Evolutionary conservation across 768 basidiomycete species (phyloP).

Genomic region (Lactarius tabidus): DNA sequence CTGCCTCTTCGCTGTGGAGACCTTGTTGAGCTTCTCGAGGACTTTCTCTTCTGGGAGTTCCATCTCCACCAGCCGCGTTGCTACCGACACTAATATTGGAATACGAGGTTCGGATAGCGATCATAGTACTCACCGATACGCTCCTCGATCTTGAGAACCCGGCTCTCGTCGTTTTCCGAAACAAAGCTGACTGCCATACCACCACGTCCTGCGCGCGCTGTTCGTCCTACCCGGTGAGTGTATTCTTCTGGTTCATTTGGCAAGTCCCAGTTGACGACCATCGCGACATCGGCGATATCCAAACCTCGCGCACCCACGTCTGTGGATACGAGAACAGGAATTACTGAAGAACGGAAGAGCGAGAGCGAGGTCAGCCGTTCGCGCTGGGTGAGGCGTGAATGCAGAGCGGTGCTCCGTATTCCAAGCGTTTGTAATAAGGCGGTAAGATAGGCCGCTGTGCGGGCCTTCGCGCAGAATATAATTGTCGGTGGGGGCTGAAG

Average conservation of each 20-base stretch:
- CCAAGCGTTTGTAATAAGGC: conserved; percentile 68
- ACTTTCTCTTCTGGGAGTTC: conserved; percentile 74
- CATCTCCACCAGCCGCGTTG: conserved; percentile 73
- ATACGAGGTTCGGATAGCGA: neutral
- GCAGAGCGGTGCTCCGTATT: conserved; percentile 85
- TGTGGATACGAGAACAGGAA: conserved; percentile 90
- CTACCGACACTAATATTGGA: conserved; percentile 6
- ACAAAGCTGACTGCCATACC: conserved; percentile 93
- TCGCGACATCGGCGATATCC: conserved; percentile 93
- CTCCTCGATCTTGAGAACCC: conserved; percentile 76
- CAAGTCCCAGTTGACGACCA: conserved; percentile 97
- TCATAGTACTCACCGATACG: conserved; percentile 64
- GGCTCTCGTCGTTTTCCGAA: conserved; percentile 87
- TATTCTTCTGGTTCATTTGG: conserved; percentile 91
- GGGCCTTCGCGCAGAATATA: conserved; percentile 83
- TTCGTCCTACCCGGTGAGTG: conserved; percentile 91
- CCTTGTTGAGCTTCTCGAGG: conserved; percentile 76
- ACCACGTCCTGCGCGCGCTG: conserved; percentile 84
- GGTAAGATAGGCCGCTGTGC: conserved; percentile 88
- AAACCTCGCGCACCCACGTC: conserved; percentile 94
- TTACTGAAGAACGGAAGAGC: conserved; percentile 77
- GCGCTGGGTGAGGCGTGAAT: conserved; percentile 90
- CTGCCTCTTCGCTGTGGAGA: conserved; percentile 89
- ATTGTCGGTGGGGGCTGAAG: conserved; percentile 91
- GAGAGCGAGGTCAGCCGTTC: conserved; percentile 82